phyloP scores from a whole-genome alignment of 257 asterid genomes.

The Osmanthus fragrans region DNA sequence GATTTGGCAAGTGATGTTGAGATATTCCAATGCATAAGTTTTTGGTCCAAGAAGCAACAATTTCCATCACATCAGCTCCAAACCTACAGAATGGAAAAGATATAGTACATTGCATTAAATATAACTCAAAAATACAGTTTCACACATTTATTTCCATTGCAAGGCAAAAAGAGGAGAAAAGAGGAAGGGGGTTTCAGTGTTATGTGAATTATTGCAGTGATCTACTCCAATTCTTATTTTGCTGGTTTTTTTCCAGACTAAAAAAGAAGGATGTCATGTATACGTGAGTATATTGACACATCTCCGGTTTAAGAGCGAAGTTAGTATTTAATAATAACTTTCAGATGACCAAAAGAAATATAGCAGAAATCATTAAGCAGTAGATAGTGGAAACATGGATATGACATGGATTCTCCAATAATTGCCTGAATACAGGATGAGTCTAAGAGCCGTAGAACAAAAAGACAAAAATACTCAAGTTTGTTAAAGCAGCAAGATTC shows the following conservation, averaged over 20 bases:
- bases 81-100: constrained; percentile 53
- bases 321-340: constrained; percentile 1
- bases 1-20: constrained; percentile 64
- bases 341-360: background rate
- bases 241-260: background rate
- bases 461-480: background rate
- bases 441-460: background rate
- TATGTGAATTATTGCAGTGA: constrained; percentile 1
- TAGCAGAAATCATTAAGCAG: background rate
- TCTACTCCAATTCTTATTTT: background rate
- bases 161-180: constrained; percentile 14
- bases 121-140: constrained; percentile 14
- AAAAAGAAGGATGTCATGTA: background rate
- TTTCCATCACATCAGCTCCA: constrained; percentile 95
- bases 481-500: background rate
- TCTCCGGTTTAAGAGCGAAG: background rate
- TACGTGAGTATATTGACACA: background rate
- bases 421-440: background rate
- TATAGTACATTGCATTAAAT: constrained; percentile 1
- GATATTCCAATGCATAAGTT: constrained; percentile 69
- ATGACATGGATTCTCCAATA: background rate
- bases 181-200: constrained; percentile 11
- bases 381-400: background rate
- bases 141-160: background rate
- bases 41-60: constrained; percentile 84